Evolutionary conservation across 495 filamentous ascomycete species (phyloP).

Genomic region (Tuber indicum): DNA sequence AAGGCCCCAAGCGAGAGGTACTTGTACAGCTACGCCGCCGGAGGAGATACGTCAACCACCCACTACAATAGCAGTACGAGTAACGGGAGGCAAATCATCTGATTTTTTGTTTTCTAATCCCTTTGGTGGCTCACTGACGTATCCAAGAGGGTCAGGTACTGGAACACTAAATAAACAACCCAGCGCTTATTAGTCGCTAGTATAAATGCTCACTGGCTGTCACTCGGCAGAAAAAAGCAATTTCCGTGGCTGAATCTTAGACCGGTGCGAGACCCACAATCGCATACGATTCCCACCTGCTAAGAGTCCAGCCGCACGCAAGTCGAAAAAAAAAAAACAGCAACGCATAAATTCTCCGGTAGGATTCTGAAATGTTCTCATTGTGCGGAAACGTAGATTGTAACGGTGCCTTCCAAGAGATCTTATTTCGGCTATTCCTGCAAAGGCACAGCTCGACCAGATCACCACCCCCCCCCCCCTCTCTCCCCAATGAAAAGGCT

Average conservation of each 20-base stretch:
- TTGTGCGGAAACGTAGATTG: not conserved
- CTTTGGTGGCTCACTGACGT: not conserved
- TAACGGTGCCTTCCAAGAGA: not conserved
- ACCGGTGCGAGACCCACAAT: not conserved
- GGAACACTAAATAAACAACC: not conserved
- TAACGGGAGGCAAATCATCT: not conserved
- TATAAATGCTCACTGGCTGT: rapidly evolving
- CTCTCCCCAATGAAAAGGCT: not conserved
- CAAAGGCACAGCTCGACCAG: not conserved
- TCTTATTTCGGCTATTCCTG: not conserved
- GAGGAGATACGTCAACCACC: not conserved
- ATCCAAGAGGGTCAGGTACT: not conserved
- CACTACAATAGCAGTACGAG: not conserved
- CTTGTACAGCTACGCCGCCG: not conserved
- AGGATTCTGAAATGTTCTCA: not conserved
- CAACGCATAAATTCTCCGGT: not conserved
- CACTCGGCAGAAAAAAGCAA: not conserved
- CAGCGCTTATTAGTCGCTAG: not conserved
- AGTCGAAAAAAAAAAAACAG: not conserved
- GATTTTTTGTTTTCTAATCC: not conserved
- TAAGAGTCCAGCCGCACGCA: not conserved
- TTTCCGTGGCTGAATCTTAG: not conserved
- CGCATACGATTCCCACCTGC: not conserved
- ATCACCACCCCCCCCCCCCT: not conserved
- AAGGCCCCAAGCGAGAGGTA: not conserved